A percentile compares a stretch with the other conserved stretches of the same genome.
Evolutionary conservation across 1,139 yeast genomes (phyloP).

Genomic region (Pichia sp.): DNA sequence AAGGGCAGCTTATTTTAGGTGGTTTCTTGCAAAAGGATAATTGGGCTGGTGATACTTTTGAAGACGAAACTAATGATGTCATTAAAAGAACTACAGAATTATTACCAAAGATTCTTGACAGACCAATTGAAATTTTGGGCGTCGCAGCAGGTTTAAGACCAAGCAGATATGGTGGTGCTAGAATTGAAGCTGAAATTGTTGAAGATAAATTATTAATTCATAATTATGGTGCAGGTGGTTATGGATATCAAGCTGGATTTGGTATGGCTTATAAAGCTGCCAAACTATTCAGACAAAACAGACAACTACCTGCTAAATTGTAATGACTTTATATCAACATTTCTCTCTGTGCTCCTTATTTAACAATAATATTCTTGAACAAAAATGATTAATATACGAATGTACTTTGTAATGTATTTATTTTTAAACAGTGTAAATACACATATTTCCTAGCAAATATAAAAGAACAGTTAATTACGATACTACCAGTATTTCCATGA

Average conservation of each 20-base stretch:
- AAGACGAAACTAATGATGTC: constrained; percentile 50
- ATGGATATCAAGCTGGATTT: constrained; percentile 67
- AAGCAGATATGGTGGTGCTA: constrained; percentile 58
- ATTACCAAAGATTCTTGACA: constrained; percentile 44
- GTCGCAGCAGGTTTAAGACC: constrained; percentile 69
- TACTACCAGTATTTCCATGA: constrained; percentile 60
- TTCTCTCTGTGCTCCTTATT: background rate
- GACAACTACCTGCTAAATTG: constrained; percentile 4
- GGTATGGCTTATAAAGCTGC: constrained; percentile 55
- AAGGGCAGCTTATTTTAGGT: constrained; percentile 58
- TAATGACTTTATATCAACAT: background rate
- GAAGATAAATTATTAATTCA: constrained; percentile 44
- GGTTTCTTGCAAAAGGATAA: constrained; percentile 57
- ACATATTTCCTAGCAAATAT: background rate
- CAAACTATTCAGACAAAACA: constrained; percentile 5
- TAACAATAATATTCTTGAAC: too few species aligned
- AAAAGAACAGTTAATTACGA: background rate
- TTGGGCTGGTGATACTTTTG: constrained; percentile 51
- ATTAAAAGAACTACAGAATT: constrained; percentile 47
- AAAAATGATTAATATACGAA: background rate
- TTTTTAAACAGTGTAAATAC: background rate
- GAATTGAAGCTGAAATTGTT: constrained; percentile 47
- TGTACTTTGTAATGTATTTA: background rate
- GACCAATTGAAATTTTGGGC: constrained; percentile 44
- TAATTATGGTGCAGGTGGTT: constrained; percentile 71